Evolutionary conservation across 2,329 filamentous ascomycete genomes (phyloP).

Genomic region (Fusarium udum): DNA sequence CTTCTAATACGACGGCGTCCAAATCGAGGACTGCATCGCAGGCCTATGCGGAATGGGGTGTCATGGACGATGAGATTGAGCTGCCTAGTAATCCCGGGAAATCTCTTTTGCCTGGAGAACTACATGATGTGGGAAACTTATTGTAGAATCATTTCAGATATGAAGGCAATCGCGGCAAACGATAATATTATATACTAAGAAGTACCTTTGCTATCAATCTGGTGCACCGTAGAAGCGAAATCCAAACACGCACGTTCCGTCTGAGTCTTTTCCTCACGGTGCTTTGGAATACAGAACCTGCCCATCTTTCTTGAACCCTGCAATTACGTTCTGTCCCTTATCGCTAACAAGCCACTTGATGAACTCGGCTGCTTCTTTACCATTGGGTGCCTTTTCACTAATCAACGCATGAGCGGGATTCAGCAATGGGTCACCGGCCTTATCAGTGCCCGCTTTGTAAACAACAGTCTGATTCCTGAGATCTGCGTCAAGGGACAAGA

Average conservation of each 20-base stretch:
- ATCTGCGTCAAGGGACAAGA: conserved; percentile 49
- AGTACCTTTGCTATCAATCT: background rate
- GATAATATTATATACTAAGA: background rate
- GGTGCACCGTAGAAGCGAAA: fast-evolving
- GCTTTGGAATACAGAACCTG: conserved; percentile 25
- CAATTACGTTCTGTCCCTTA: conserved; percentile 25
- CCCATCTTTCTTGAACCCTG: conserved; percentile 26
- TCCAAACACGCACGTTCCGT: background rate
- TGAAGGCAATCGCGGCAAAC: background rate
- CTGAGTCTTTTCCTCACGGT: background rate
- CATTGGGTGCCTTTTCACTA: background rate
- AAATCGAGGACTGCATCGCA: background rate
- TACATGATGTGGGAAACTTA: background rate
- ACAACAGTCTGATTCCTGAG: conserved; percentile 49
- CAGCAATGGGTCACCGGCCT: conserved; percentile 50
- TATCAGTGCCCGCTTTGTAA: conserved; percentile 50
- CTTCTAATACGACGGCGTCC: background rate
- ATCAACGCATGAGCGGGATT: conserved; percentile 49
- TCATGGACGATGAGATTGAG: conserved; percentile 18
- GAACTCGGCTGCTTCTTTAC: conserved; percentile 18
- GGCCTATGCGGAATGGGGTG: conserved; percentile 8
- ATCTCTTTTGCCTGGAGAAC: no score
- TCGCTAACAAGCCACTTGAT: conserved; percentile 31
- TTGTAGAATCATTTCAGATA: background rate
- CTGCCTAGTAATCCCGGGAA: background rate